A percentile compares a stretch with the other conserved stretches of the same genome.
Conservation (phyloP, 257 asterid genomes). For the Pogostemon cablin region DNA sequence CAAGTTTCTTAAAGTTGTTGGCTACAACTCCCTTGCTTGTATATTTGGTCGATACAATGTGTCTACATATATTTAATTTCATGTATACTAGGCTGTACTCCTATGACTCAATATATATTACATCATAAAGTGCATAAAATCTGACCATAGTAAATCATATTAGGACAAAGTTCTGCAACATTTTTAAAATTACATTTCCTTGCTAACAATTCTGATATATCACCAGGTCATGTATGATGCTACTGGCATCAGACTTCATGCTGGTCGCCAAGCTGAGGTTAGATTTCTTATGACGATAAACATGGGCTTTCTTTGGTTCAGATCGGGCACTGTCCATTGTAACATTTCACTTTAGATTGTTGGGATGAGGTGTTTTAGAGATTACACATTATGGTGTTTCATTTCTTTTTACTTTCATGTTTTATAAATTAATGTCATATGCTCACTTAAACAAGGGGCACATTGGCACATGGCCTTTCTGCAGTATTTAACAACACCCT, state of each 20-base stretch:
- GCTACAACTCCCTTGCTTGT: background rate
- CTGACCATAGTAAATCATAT: background rate
- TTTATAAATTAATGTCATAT: background rate
- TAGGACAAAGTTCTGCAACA: background rate
- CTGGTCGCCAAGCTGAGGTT: slow-evolving; percentile 99
- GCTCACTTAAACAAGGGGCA: slow-evolving; percentile 5
- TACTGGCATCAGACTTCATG: slow-evolving; percentile 93
- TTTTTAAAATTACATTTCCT: background rate
- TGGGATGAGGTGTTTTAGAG: slow-evolving; percentile 18
- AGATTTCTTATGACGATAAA: slow-evolving; percentile 33
- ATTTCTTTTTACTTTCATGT: background rate
- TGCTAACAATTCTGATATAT: slow-evolving; percentile 36
- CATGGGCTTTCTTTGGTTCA: background rate
- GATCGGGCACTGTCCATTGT: slow-evolving; percentile 5
- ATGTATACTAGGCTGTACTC: slow-evolving; percentile 20
- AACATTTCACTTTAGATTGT: slow-evolving; percentile 20
- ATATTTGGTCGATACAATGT: background rate
- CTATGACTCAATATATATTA: background rate
- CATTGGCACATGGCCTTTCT: slow-evolving; percentile 1
- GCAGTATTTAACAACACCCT: background rate
- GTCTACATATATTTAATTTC: background rate
- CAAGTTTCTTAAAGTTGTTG: background rate
- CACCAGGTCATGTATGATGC: slow-evolving; percentile 98
- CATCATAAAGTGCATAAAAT: slow-evolving; percentile 20
- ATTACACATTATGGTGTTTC: background rate